Percentiles rank a stretch among this genome's conserved stretches.
These are phyloP conservation scores for Barbarea vulgaris DNA, from an alignment of 345 rosid species.

Conservation along the genomic window DNA sequence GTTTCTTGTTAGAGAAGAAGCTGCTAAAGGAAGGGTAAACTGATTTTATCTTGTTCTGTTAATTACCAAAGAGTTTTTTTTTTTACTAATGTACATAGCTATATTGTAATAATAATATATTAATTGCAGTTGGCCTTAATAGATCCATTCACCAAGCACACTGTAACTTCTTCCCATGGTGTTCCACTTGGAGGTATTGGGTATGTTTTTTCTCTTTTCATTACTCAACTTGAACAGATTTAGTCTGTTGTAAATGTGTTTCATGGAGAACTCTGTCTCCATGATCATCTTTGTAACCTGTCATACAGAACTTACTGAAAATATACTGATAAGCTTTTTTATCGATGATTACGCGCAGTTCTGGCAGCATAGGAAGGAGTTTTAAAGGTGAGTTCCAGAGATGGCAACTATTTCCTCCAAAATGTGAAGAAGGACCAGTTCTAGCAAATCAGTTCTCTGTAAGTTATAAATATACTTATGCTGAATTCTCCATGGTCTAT, in stretches of 20 bases:
- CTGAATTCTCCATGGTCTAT: neutral
- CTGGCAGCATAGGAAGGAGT: slow-evolving; percentile 94
- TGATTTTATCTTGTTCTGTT: neutral
- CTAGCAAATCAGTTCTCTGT: slow-evolving; percentile 94
- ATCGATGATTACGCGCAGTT: slow-evolving; percentile 40
- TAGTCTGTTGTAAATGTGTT: neutral
- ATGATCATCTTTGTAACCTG: neutral
- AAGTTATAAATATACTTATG: slow-evolving; percentile 46
- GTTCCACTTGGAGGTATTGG: slow-evolving; percentile 90
- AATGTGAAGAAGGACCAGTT: slow-evolving; percentile 74
- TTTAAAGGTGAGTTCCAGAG: slow-evolving; percentile 88
- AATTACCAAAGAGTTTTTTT: slow-evolving; percentile 5
- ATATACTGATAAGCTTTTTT: neutral
- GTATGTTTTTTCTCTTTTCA: slow-evolving; percentile 44
- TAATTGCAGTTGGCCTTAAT: slow-evolving; percentile 53
- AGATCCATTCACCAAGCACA: slow-evolving; percentile 67
- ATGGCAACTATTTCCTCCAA: slow-evolving; percentile 80
- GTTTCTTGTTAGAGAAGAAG: slow-evolving; percentile 59
- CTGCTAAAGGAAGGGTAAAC: slow-evolving; percentile 67
- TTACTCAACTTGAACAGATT: slow-evolving; percentile 5
- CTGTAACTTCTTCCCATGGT: slow-evolving; percentile 63
- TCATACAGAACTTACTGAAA: neutral
- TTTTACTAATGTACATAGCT: neutral
- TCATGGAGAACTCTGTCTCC: neutral
- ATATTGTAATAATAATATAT: slow-evolving; percentile 12